Evolutionary conservation across 805 yeast genomes (phyloP).

Genomic region (Isabelozyma pseudorhagii): DNA sequence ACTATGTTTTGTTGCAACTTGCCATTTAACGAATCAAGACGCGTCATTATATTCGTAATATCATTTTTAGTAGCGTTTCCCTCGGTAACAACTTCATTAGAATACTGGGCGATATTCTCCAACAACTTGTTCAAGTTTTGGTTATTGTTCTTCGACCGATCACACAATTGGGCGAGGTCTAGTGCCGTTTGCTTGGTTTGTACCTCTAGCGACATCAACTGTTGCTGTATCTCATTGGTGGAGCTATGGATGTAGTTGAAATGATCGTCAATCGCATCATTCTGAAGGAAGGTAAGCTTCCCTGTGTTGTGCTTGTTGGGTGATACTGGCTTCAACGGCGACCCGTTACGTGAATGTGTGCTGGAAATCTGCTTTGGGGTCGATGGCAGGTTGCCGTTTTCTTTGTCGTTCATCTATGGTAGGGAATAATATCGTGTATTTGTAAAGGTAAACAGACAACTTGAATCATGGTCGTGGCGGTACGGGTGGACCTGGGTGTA

Average conservation of each 20-base stretch:
- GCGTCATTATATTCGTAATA: slow-evolving; percentile 5
- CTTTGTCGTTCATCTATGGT: background rate
- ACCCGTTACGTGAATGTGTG: background rate
- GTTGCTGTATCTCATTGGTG: slow-evolving; percentile 25
- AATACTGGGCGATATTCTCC: slow-evolving; percentile 29
- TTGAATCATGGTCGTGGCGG: background rate
- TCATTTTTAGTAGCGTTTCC: slow-evolving; percentile 34
- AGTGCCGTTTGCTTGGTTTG: slow-evolving; percentile 32
- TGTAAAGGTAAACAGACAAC: too few relatives aligned
- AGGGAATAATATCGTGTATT: background rate
- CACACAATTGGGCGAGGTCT: slow-evolving; percentile 34
- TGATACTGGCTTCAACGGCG: slow-evolving; percentile 21
- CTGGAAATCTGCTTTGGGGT: background rate
- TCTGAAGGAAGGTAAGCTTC: slow-evolving; percentile 26
- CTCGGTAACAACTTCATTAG: slow-evolving; percentile 32
- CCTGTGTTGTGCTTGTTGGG: slow-evolving; percentile 24
- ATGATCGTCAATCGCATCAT: slow-evolving; percentile 31
- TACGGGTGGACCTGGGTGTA: background rate
- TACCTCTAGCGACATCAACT: slow-evolving; percentile 25
- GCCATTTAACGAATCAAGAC: background rate
- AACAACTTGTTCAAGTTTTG: slow-evolving; percentile 33
- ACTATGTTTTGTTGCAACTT: background rate
- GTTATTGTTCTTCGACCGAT: slow-evolving; percentile 40
- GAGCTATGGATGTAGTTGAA: slow-evolving; percentile 25
- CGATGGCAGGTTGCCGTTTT: background rate